A percentile compares a stretch with the other conserved stretches of the same genome.
Conservation (phyloP, 2,329 filamentous ascomycete species). For the Gnomoniopsis sp. region DNA sequence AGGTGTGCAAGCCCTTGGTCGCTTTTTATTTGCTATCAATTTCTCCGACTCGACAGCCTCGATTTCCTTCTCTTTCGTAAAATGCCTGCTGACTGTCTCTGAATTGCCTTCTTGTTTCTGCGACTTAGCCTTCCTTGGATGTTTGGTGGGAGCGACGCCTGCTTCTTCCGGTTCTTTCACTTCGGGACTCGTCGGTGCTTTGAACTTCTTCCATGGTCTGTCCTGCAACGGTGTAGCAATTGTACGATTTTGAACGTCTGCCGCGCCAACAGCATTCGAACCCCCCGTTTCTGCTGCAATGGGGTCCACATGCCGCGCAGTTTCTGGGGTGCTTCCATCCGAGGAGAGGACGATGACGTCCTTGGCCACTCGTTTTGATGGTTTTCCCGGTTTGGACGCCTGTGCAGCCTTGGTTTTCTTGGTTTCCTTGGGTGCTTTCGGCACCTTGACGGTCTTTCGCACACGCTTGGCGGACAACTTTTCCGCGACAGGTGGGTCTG, state of each 20-base stretch:
- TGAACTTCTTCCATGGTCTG: conserved; percentile 37
- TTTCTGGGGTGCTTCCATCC: conserved; percentile 6
- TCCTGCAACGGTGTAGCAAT: conserved; percentile 21
- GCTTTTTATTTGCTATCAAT: conserved; percentile 19
- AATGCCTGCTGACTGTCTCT: conserved; percentile 34
- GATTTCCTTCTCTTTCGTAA: conserved; percentile 9
- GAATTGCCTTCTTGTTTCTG: conserved; percentile 22
- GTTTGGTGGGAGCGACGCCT: conserved; percentile 20
- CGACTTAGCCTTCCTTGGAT: conserved; percentile 20
- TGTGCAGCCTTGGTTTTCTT: conserved; percentile 2
- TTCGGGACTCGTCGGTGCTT: neutral
- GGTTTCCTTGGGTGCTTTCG: neutral
- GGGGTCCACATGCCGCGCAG: neutral
- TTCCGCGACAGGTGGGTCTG: neutral
- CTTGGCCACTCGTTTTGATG: conserved; percentile 10
- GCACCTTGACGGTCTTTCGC: neutral
- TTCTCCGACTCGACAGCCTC: neutral
- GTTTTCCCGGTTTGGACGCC: neutral
- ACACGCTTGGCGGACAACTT: neutral
- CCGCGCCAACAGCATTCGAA: neutral
- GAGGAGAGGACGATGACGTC: conserved; percentile 17
- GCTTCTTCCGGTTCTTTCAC: neutral
- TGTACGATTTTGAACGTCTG: conserved; percentile 2
- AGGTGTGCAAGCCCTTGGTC: conserved; percentile 21
- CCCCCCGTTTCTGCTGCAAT: conserved; percentile 11